Evolutionary conservation across 2,329 filamentous ascomycete genomes (phyloP), one percentile per base, ranked within the genome.

Genomic region (Alternaria sp.): DNA sequence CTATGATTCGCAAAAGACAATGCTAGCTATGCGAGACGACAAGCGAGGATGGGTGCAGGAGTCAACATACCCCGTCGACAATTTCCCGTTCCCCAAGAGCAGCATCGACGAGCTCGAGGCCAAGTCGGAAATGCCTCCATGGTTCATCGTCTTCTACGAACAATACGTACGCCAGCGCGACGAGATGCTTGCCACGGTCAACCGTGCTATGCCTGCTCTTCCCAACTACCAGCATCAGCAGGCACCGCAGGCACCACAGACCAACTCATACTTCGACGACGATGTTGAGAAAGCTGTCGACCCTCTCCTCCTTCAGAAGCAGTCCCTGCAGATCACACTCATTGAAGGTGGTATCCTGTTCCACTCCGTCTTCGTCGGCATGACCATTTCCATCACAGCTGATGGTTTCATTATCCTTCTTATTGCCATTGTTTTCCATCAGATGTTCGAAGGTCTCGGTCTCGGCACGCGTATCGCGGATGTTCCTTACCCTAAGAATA

Each of bases 81-180:
- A 71, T 58, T 75, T 72, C 60, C 67, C 72, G 0, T 70, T 75
- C 55, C 65, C 68, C 46, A 72, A 71, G 55, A 61, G 69, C 28
- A 65, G 66, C 26, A 72, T 61, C 36, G 58, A 69, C 37, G 65
- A 68, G 56, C 67, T 76, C 23, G 69, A 75, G 23, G 52, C 70
- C 45, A 67, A 72, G 54, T 78, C 77, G 4, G 77, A 78, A 63
- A 87, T 87, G 85, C 85, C 85, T 0, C 79, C 84, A 0, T 87
- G 86, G 85, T 87, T 87, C 70, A 79, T 86, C 58, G 84, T 86
- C 54, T 87, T 87, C 67, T 87, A 86, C 73, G 85, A 87, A 74
- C 85, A 87, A 57, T 88, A 87, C 56, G 78, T 88, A 37, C 84
- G 84, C 53, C 85, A 88, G 68, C 82, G 85, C 31, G 81, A 86